Conservation (phyloP, 495 filamentous ascomycete species). For the Evernia prunastri region DNA sequence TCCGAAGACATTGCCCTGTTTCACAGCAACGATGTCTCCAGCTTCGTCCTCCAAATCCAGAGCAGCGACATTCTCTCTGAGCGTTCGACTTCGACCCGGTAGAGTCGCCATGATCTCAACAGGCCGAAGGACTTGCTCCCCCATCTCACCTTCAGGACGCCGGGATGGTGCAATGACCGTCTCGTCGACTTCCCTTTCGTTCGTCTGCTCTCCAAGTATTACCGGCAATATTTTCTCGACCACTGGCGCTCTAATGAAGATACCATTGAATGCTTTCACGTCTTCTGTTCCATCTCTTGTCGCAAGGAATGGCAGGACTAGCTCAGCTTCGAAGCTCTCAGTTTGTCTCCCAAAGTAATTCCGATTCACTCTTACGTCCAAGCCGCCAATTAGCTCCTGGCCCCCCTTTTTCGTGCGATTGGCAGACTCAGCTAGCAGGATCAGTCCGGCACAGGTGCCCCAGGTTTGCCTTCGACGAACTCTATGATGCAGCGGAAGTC, state of each 20-base stretch:
- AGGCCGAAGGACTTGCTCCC: slow-evolving; percentile 39
- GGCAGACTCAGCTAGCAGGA: slow-evolving; percentile 82
- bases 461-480: slow-evolving; percentile 77
- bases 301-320: slow-evolving; percentile 67
- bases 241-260: slow-evolving; percentile 92
- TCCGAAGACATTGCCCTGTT: slow-evolving; percentile 89
- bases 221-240: slow-evolving; percentile 74
- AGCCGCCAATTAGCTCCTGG: slow-evolving; percentile 86
- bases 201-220: slow-evolving; percentile 44
- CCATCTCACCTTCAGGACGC: slow-evolving; percentile 38
- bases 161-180: slow-evolving; percentile 62
- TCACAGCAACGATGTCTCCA: slow-evolving; percentile 85
- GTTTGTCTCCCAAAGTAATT: slow-evolving; percentile 94
- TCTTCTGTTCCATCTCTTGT: slow-evolving; percentile 28
- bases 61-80: slow-evolving; percentile 37
- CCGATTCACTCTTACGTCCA: slow-evolving; percentile 86
- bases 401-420: slow-evolving; percentile 85
- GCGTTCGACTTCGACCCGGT: slow-evolving; percentile 39
- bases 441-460: slow-evolving; percentile 95
- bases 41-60: slow-evolving; percentile 41
- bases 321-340: slow-evolving; percentile 79
- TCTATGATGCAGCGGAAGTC: slow-evolving; percentile 28
- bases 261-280: slow-evolving; percentile 57
- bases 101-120: slow-evolving; percentile 48
- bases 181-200: slow-evolving; percentile 46